Conservation (phyloP, 2,329 filamentous ascomycete genomes). For the Neofusicoccum kwambonambiense region DNA sequence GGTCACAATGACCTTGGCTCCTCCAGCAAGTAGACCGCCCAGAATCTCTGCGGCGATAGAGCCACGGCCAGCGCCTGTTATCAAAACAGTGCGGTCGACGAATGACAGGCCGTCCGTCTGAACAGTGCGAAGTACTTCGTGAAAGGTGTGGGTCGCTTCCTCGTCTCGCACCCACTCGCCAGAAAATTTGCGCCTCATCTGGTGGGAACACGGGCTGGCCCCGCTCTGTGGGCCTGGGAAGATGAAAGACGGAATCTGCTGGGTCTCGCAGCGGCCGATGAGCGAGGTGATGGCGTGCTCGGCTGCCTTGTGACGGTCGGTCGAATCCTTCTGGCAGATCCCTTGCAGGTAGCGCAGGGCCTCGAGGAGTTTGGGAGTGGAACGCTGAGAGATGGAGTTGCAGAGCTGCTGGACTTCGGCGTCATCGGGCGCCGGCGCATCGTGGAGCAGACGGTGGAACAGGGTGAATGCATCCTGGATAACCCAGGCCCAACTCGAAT, state of each 20-base stretch:
- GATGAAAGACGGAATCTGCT: background rate
- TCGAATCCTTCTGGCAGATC: background rate
- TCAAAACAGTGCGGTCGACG: conserved; percentile 31
- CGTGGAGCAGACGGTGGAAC: conserved; percentile 20
- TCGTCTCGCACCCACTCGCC: background rate
- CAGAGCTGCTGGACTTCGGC: background rate
- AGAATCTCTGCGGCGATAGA: conserved; percentile 40
- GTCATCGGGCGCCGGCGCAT: background rate
- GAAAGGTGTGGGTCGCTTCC: background rate
- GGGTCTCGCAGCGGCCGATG: background rate
- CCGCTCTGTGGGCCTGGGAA: no score
- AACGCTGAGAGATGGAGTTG: background rate
- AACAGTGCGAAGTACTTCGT: background rate
- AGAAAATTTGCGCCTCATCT: background rate
- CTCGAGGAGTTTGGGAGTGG: background rate
- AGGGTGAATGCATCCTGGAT: conserved; percentile 23
- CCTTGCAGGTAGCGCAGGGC: background rate
- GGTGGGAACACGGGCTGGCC: no score
- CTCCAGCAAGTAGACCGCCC: conserved; percentile 32
- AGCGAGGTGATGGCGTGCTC: background rate
- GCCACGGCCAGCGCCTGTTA: conserved; percentile 38
- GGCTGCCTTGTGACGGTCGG: background rate
- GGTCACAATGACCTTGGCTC: conserved; percentile 41
- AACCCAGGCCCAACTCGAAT: conserved; percentile 26
- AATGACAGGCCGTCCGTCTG: conserved; percentile 21